Evolutionary conservation across 2,329 filamentous ascomycete species (phyloP), one percentile per base, ranked within the genome.

Genomic region (Blumeria graminis): DNA sequence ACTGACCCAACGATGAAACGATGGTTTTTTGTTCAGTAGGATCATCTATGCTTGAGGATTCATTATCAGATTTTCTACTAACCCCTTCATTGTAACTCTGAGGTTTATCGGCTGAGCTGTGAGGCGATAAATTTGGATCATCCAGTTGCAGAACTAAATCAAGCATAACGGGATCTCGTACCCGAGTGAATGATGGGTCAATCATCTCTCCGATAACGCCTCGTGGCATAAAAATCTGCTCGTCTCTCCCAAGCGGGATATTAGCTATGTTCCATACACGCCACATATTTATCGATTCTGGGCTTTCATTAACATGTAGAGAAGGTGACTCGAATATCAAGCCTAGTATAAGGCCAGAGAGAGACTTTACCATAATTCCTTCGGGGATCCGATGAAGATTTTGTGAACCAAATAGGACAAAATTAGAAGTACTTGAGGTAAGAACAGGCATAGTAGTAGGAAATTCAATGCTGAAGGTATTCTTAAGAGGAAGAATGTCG

Each of bases 121-220:
- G 35, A 22, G 45, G 33, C 33, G 39, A 35, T 38, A 38, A 13
- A 55, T 14, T 63, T 60, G 9, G 60, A 43, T 61, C 61, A 61
- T 56, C 66, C 60, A 56, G 67, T 57, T 68, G 81, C 56, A 92
- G 68, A 58, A 89, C 74, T 43, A 94, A 68, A 62, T 94, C 86
- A 55, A 94, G 72, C 60, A 81, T 76, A 57, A 84, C 74, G 3
- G 77, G 69, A 63, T 94, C 86, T 51, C 84, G 78, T 32, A 89
- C 74, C 33, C 86, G 77, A 9, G 81, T 84, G 67, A 95, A 95
- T 57, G 89, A 82, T 13, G 88, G 85, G 68, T 95, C 90, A 22
- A 79, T 77, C 38, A 88, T 76, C 61, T 85, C 82, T 57, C 83
- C 79, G 33, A 87, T 80, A 32, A 90, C 77, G 57, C 87, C 80